Conservation (phyloP, 2,329 filamentous ascomycete species). For the Elsinoe perseae region DNA sequence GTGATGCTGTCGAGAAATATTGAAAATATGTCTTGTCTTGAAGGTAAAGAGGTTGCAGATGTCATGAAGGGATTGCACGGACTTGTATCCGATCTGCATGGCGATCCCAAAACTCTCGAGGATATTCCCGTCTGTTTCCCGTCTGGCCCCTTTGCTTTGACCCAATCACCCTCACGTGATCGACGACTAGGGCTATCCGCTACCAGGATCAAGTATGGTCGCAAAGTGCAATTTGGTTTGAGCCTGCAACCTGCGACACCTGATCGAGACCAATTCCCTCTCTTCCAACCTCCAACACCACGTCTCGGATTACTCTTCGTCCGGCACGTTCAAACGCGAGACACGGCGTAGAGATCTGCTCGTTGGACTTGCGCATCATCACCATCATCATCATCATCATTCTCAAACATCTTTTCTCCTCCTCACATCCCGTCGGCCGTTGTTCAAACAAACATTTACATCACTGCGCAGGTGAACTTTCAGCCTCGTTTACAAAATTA, state of each 20-base stretch:
- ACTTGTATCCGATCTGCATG: neutral
- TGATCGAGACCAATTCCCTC: neutral
- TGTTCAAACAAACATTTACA: conserved; percentile 14
- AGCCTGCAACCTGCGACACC: neutral
- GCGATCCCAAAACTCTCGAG: neutral
- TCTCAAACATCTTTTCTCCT: neutral
- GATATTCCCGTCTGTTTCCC: too few relatives aligned
- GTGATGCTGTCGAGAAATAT: neutral
- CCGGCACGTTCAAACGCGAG: conserved; percentile 4
- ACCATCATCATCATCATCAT: neutral
- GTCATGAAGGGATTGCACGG: neutral
- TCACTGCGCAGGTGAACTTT: conserved; percentile 11
- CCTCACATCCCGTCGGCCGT: conserved; percentile 8
- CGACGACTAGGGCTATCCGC: neutral
- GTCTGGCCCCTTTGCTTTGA: neutral
- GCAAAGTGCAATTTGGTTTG: conserved; percentile 12
- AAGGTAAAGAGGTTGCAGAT: neutral
- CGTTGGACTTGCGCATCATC: neutral
- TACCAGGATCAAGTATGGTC: conserved; percentile 4
- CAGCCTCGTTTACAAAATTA: conserved; percentile 13
- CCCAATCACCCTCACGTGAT: conserved; percentile 2
- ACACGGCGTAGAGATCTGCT: conserved; percentile 2
- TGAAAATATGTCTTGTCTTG: neutral
- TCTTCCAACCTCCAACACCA: neutral
- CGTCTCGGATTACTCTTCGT: conserved; percentile 3